Evolutionary conservation across 345 rosid genomes (phyloP).

Genomic region (Gossypium mustelinum): DNA sequence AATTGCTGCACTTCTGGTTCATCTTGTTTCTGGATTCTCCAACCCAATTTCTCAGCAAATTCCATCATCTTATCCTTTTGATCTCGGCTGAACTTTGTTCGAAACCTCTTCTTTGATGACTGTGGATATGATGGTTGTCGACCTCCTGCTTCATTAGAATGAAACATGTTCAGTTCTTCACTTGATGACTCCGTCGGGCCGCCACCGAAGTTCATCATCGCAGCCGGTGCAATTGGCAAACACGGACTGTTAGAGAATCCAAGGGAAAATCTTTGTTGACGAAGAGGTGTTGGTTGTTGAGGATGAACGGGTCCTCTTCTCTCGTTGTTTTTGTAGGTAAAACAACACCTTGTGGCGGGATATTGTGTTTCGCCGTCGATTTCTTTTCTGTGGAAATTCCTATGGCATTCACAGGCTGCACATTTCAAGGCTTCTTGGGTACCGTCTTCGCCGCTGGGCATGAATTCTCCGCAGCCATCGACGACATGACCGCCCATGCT

Average conservation of each 20-base stretch:
- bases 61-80: slow-evolving; percentile 59
- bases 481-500: slow-evolving; percentile 54
- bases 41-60: slow-evolving; percentile 49
- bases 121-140: slow-evolving; percentile 4
- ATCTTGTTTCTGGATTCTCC: slow-evolving; percentile 55
- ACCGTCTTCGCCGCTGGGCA: slow-evolving; percentile 64
- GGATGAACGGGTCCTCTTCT: slow-evolving; percentile 8
- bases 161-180: slow-evolving; percentile 44
- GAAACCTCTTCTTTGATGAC: slow-evolving; percentile 46
- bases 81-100: slow-evolving; percentile 68
- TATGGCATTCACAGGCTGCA: slow-evolving; percentile 86
- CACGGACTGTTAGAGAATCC: slow-evolving; percentile 16
- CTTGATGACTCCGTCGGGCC: slow-evolving; percentile 31
- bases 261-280: slow-evolving; percentile 23
- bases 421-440: slow-evolving; percentile 59
- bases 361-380: slow-evolving; percentile 25
- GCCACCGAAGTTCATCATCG: slow-evolving; percentile 51
- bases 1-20: slow-evolving; percentile 45
- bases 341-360: neutral
- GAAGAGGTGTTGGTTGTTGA: slow-evolving; percentile 19
- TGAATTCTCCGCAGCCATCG: slow-evolving; percentile 80
- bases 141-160: slow-evolving; percentile 16
- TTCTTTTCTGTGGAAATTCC: slow-evolving; percentile 67
- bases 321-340: slow-evolving; percentile 7
- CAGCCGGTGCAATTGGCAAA: slow-evolving; percentile 29